phyloP scores from a whole-genome alignment of 2,329 filamentous ascomycete species.

The Aspergillus viridinutans region DNA sequence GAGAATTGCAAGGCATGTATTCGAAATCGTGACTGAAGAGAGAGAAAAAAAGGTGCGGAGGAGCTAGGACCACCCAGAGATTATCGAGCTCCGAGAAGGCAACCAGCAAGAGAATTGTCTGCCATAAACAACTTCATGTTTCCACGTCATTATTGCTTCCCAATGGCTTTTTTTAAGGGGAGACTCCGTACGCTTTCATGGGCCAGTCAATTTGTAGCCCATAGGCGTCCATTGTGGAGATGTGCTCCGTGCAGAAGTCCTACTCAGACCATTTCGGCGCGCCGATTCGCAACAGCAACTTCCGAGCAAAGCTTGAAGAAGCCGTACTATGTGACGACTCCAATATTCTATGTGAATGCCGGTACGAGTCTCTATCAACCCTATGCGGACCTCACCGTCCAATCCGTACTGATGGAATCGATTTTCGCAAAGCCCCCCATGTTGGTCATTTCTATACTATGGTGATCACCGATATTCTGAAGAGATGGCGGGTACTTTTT shows the following conservation, averaged over 20 bases:
- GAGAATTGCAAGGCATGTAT: background rate
- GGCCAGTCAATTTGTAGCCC: conserved; percentile 23
- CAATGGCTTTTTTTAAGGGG: conserved; percentile 26
- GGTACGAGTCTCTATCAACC: conserved; percentile 43
- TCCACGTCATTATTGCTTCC: conserved; percentile 4
- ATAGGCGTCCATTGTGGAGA: conserved; percentile 24
- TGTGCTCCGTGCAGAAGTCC: conserved; percentile 26
- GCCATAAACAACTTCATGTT: background rate
- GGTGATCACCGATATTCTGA: conserved; percentile 84
- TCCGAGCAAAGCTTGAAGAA: conserved; percentile 48
- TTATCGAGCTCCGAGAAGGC: conserved; percentile 24
- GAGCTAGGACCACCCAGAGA: conserved; percentile 36
- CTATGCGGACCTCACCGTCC: background rate
- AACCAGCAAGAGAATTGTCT: conserved; percentile 15
- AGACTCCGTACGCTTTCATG: conserved; percentile 29
- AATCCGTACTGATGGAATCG: background rate
- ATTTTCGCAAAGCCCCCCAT: conserved; percentile 66
- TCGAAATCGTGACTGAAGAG: background rate
- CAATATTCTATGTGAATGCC: conserved; percentile 99
- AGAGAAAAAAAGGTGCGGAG: conserved; percentile 22
- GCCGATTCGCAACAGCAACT: conserved; percentile 28
- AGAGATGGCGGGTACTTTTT: conserved; percentile 80
- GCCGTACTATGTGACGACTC: conserved; percentile 91
- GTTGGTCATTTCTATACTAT: conserved; percentile 93
- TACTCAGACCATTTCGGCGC: conserved; percentile 16